Evolutionary conservation across 495 filamentous ascomycete species (phyloP), one percentile per base, ranked within the genome.

Genomic region (Margaritispora aquatica): DNA sequence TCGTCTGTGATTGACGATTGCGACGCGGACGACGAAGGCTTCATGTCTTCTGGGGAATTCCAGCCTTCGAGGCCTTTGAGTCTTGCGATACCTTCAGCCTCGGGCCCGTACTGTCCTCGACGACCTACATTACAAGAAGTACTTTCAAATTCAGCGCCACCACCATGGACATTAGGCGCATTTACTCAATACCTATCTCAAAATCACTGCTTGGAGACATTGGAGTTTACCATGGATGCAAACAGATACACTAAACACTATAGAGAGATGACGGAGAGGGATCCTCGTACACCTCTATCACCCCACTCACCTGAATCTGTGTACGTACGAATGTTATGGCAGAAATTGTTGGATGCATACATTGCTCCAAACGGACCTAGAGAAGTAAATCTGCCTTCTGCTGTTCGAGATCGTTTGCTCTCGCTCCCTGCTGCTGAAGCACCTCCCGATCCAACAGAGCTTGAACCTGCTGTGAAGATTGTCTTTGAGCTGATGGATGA

Each of bases 171-270:
- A 1, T 80, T 97, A 19, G 83, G 83, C 63, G 94, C 95, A 22
- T 97, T 99, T 73, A 97, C 90, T 82, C 94, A 93, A 53, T 99
- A 94, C 69, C 82, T 97, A 23, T 97, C 95, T 1, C 92, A 96
- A 65, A 97, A 97, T 63, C 95, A 97, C 72, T 99, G 95, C 67
- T 74, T 97, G 46, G 95, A 99, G 72, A 99, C 90, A 7, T 74
- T 99, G 48, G 95, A 99, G 68, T 99, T 99, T 74, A 96, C 94
- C 46, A 82, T 97, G 81, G 94, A 97, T 69, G 89, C 94, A 51
- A 85, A 88, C 53, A 85, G 91, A n/a, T 99, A 99, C 73, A 80
- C 82, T 50, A 82, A 89, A 55, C 84, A 88, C 56, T 91, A 92
- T 68, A 69, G 78, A 27, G 75, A 82, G 15, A 73, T 88, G 61